Percentiles rank a stretch among this genome's conserved stretches.
phyloP scores from a whole-genome alignment of 345 rosid species.

The Moricandia arvensis region DNA sequence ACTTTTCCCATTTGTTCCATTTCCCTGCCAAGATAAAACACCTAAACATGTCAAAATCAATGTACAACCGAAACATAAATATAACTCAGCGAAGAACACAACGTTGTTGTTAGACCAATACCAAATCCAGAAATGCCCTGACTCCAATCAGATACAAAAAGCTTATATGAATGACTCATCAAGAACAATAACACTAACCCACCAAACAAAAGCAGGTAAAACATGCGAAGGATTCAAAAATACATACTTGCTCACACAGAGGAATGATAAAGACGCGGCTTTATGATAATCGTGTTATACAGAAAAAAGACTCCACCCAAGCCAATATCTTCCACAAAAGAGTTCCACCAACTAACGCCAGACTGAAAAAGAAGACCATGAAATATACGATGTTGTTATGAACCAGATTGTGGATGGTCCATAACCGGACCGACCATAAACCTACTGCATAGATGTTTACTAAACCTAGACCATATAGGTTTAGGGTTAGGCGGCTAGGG shows the following conservation, averaged over 20 bases:
- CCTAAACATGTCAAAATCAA: not conserved
- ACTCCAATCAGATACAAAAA: not conserved
- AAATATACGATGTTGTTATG: too few relatives aligned
- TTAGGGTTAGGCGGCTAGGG: too few relatives aligned
- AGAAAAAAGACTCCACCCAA: constrained; percentile 94
- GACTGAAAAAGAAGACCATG: constrained; percentile 4
- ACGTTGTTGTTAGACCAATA: constrained; percentile 92
- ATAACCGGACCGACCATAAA: too few relatives aligned
- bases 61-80: not conserved
- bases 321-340: constrained; percentile 66
- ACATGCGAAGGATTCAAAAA: not conserved
- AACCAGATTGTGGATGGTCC: too few relatives aligned
- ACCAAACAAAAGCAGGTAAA: not conserved
- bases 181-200: not conserved
- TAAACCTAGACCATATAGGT: too few relatives aligned
- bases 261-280: constrained; percentile 81
- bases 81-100: constrained; percentile 28
- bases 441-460: too few relatives aligned
- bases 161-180: constrained; percentile 1
- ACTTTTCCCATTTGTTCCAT: not conserved
- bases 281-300: constrained; percentile 76
- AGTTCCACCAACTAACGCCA: constrained; percentile 1
- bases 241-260: constrained; percentile 78
- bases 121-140: constrained; percentile 96
- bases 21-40: constrained; percentile 41